Evolutionary conservation across 2,329 filamentous ascomycete species (phyloP).

Genomic region (Ascomycota sp.): DNA sequence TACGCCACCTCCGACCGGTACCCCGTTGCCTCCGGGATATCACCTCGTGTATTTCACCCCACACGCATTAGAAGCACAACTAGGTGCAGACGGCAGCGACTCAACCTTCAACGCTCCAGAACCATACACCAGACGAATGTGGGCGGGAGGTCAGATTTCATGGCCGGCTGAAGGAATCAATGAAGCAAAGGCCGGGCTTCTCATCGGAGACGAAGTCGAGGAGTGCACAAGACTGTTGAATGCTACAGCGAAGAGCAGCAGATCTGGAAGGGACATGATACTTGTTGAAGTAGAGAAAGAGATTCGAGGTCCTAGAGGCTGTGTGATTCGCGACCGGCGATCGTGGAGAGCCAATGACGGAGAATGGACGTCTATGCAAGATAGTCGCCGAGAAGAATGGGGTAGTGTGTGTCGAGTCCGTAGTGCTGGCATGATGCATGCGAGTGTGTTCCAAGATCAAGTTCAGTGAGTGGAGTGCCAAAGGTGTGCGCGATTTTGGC

Average conservation of each 20-base stretch:
- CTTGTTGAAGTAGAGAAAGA: slow-evolving; percentile 44
- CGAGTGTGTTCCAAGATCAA: no score
- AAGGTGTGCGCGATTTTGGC: no score
- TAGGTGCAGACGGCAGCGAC: slow-evolving; percentile 42
- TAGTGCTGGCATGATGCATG: no score
- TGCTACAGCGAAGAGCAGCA: slow-evolving; percentile 32
- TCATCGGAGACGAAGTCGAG: slow-evolving; percentile 31
- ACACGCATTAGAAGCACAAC: slow-evolving; percentile 26
- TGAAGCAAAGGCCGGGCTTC: slow-evolving; percentile 11
- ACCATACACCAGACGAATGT: slow-evolving; percentile 45
- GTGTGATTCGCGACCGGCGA: slow-evolving; percentile 33
- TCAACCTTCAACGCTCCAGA: slow-evolving; percentile 34
- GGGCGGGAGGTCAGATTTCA: slow-evolving; percentile 40
- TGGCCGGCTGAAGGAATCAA: slow-evolving; percentile 24
- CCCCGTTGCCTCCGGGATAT: slow-evolving; percentile 35
- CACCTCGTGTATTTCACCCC: slow-evolving; percentile 47
- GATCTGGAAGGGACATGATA: slow-evolving; percentile 38
- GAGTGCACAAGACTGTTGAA: slow-evolving; percentile 35
- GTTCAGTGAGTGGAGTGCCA: no score
- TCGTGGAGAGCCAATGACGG: slow-evolving; percentile 23
- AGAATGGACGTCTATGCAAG: slow-evolving; percentile 14
- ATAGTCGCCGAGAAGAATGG: slow-evolving; percentile 24
- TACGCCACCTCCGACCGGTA: slow-evolving; percentile 18
- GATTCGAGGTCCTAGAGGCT: slow-evolving; percentile 27
- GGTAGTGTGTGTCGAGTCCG: slow-evolving; percentile 4